Percentiles rank a stretch among this genome's conserved stretches.
These are phyloP conservation scores for Dactylellina haptotyla DNA, from an alignment of 2,329 filamentous ascomycete species.

Conservation along the genomic window DNA sequence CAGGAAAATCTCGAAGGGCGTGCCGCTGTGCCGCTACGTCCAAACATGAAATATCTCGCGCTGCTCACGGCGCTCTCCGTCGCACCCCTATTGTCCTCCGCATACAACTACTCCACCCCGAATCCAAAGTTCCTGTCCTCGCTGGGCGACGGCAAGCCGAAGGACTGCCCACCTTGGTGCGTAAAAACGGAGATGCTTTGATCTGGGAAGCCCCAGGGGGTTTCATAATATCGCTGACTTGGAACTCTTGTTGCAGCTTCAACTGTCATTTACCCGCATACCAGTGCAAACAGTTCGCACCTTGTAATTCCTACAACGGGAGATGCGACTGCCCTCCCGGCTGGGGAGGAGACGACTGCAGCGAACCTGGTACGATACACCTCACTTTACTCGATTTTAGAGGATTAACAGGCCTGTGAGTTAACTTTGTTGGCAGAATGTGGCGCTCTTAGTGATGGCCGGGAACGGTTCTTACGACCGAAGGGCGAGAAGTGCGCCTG, in stretches of 20 bases:
- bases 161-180: slow-evolving; percentile 81
- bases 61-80: slow-evolving; percentile 61
- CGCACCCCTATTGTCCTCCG: slow-evolving; percentile 45
- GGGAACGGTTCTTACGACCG: slow-evolving; percentile 78
- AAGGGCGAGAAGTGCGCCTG: slow-evolving; percentile 77
- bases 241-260: slow-evolving; percentile 72
- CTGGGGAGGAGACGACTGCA: slow-evolving; percentile 93
- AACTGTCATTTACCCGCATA: slow-evolving; percentile 96
- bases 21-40: slow-evolving; percentile 56
- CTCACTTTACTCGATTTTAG: not conserved
- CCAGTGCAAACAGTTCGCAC: slow-evolving; percentile 87
- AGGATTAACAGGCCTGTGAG: slow-evolving; percentile 3
- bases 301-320: slow-evolving; percentile 88
- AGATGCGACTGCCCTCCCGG: slow-evolving; percentile 92
- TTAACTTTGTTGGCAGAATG: slow-evolving; percentile 69
- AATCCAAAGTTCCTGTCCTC: slow-evolving; percentile 73
- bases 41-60: slow-evolving; percentile 69
- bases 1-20: slow-evolving; percentile 12
- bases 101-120: slow-evolving; percentile 69
- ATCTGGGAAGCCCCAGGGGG: not conserved
- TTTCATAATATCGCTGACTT: slow-evolving; percentile 53
- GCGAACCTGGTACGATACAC: slow-evolving; percentile 73
- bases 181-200: slow-evolving; percentile 53
- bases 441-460: slow-evolving; percentile 83
- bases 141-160: slow-evolving; percentile 67